These are phyloP conservation scores for Fusarium duplospermum DNA, from an alignment of 2,329 filamentous ascomycete genomes.

Conservation along the genomic window DNA sequence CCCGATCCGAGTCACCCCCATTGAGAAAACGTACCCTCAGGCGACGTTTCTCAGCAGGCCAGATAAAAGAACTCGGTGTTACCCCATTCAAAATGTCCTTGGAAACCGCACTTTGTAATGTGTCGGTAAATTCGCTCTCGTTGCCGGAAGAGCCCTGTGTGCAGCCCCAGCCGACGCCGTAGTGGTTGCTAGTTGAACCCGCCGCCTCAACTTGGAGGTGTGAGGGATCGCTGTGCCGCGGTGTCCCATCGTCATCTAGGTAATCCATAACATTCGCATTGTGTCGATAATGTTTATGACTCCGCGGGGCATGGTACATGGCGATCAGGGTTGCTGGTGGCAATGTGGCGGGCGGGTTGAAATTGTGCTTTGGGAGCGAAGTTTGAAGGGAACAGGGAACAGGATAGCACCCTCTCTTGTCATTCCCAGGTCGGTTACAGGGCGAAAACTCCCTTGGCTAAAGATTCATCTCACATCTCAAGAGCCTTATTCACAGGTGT, in stretches of 20 bases:
- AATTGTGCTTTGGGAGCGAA: not conserved
- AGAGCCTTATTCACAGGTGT: not conserved
- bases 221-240: not conserved
- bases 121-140: not conserved
- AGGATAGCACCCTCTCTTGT: not conserved
- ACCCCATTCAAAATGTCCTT: not conserved
- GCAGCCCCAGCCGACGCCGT: not conserved
- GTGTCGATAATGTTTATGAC: not conserved
- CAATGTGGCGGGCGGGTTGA: not conserved
- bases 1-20: not conserved
- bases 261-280: not conserved
- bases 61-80: not conserved
- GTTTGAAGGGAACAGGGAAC: not conserved
- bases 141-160: not conserved
- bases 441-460: not conserved
- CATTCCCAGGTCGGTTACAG: not conserved
- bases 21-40: not conserved
- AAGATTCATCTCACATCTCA: not conserved
- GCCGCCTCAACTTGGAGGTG: not conserved
- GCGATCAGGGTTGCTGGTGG: not conserved
- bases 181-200: not conserved
- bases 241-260: not conserved
- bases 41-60: not conserved
- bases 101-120: not conserved
- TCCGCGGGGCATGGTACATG: not conserved